These are phyloP conservation scores for Agrocybe chaxingu DNA, from an alignment of 768 basidiomycete species.

Conservation along the genomic window DNA sequence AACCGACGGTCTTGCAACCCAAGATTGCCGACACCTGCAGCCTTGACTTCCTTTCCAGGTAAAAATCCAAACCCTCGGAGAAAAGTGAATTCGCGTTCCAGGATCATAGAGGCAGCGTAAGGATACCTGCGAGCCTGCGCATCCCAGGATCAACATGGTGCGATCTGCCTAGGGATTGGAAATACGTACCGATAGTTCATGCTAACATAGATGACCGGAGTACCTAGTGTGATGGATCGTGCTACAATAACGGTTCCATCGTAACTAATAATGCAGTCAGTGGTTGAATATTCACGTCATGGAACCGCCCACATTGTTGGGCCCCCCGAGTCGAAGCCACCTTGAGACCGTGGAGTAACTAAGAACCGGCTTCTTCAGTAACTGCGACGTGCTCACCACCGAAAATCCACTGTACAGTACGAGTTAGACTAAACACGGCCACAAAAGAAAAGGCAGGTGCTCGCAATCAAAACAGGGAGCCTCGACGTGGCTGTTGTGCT, in stretches of 20 bases:
- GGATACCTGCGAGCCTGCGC: conserved; percentile 9
- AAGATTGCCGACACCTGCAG: conserved; percentile 39
- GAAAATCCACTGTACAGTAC: conserved; percentile 40
- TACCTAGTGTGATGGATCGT: conserved; percentile 35
- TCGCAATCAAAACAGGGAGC: conserved; percentile 49
- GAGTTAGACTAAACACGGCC: background rate
- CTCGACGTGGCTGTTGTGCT: conserved; percentile 35
- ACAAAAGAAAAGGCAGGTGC: conserved; percentile 13
- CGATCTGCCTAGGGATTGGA: background rate
- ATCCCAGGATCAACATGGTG: background rate
- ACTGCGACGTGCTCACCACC: conserved; percentile 26
- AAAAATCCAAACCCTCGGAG: conserved; percentile 36
- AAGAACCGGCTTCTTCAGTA: too few relatives aligned
- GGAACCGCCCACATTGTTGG: too few relatives aligned
- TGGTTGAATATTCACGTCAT: conserved; percentile 6
- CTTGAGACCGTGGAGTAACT: too few relatives aligned
- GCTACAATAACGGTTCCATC: conserved; percentile 39
- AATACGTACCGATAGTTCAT: conserved; percentile 41
- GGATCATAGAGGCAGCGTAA: too few relatives aligned
- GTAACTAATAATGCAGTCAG: conserved; percentile 22
- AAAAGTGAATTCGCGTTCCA: conserved; percentile 15
- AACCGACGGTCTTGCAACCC: conserved; percentile 47
- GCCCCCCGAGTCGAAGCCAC: too few relatives aligned
- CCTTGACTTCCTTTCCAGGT: conserved; percentile 35
- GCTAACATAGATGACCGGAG: conserved; percentile 46